Conservation (phyloP, 805 yeast genomes). For the Lachancea sp. region DNA sequence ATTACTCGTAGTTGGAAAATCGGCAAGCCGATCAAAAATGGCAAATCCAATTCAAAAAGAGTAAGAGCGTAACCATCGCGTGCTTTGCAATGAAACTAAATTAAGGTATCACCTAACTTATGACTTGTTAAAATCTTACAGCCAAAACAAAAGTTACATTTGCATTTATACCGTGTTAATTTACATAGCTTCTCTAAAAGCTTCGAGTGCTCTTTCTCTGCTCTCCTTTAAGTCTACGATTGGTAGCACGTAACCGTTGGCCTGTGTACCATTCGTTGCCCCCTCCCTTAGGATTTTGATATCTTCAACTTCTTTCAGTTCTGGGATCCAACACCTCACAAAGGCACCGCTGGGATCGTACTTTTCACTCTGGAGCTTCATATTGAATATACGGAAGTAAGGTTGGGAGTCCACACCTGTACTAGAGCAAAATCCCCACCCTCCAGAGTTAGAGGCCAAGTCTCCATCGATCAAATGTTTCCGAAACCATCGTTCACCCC, state of each 20-base stretch:
- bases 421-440: constrained; percentile 52
- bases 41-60: constrained; percentile 4
- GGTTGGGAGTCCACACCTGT: constrained; percentile 53
- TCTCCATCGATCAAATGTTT: constrained; percentile 46
- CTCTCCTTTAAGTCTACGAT: constrained; percentile 39
- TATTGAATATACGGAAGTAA: constrained; percentile 50
- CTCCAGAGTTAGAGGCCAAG: constrained; percentile 48
- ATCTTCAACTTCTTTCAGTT: constrained; percentile 28
- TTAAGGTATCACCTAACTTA: too few species aligned
- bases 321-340: constrained; percentile 47
- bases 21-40: constrained; percentile 2
- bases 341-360: constrained; percentile 44
- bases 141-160: constrained; percentile 1
- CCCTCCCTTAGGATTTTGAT: constrained; percentile 28
- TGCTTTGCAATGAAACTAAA: too few species aligned
- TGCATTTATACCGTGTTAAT: neutral
- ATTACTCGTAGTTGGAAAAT: constrained; percentile 4
- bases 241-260: constrained; percentile 39
- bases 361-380: constrained; percentile 43
- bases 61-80: neutral
- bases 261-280: neutral
- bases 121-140: too few species aligned
- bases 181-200: constrained; percentile 35
- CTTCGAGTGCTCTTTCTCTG: constrained; percentile 39
- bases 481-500: constrained; percentile 48